Conservation (phyloP, 169 alveolate species). For the Babesia bigemina region DNA sequence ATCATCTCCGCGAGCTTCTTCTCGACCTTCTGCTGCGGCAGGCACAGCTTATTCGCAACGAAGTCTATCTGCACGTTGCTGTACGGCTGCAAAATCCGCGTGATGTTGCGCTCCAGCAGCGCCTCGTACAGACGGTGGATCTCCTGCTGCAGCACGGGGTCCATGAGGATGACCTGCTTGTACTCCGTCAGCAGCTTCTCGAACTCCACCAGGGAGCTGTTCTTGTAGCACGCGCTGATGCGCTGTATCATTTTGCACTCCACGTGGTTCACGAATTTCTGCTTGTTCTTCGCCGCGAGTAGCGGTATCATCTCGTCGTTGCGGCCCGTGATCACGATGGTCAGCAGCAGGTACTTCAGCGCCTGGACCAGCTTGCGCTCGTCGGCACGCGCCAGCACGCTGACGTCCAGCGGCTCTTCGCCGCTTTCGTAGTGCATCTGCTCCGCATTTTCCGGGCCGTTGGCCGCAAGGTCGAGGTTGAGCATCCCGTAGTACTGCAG, state of each 20-base stretch:
- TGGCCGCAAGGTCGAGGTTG: slow-evolving; percentile 29
- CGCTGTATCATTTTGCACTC: slow-evolving; percentile 88
- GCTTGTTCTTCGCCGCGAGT: slow-evolving; percentile 81
- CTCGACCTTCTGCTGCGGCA: slow-evolving; percentile 82
- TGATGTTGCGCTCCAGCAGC: slow-evolving; percentile 87
- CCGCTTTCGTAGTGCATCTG: slow-evolving; percentile 38
- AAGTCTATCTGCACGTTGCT: slow-evolving; percentile 88
- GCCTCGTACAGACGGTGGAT: slow-evolving; percentile 84
- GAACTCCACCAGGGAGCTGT: slow-evolving; percentile 85
- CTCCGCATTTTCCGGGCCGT: neutral
- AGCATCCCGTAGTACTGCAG: slow-evolving; percentile 63
- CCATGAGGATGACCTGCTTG: slow-evolving; percentile 79
- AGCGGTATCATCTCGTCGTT: slow-evolving; percentile 76
- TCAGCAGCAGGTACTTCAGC: slow-evolving; percentile 88
- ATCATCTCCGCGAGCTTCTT: slow-evolving; percentile 92
- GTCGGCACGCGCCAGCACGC: slow-evolving; percentile 66
- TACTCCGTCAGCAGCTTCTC: slow-evolving; percentile 84
- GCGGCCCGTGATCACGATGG: slow-evolving; percentile 89
- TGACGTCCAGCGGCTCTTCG: slow-evolving; percentile 36
- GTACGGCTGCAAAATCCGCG: slow-evolving; percentile 88
- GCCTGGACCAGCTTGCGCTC: slow-evolving; percentile 83
- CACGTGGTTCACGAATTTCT: slow-evolving; percentile 81
- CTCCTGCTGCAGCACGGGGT: slow-evolving; percentile 85
- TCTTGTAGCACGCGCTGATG: slow-evolving; percentile 85
- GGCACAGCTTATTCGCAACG: slow-evolving; percentile 82